Base-by-base conservation (phyloP, 805 yeast species). In the Yueomyces sinensis region DNA sequence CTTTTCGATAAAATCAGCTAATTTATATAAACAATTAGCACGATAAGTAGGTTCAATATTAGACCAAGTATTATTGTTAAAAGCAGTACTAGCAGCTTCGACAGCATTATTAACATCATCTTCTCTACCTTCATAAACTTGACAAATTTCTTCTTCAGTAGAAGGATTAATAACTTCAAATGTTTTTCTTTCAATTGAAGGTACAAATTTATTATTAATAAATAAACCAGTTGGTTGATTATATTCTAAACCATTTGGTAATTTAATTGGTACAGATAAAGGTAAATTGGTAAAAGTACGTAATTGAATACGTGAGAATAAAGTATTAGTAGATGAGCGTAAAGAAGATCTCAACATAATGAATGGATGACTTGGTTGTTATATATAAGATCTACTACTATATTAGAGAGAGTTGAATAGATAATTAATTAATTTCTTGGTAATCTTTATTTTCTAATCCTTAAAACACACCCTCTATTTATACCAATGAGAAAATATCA, bases 41-140 rank as follows among this genome's bases (percentile, higher is more conserved):
- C 95, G 75, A 37, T 62, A 66, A 22, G 68, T 58, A 17, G 93
- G 91, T 44, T 81, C 78, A 27, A 68, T 65, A 25, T 66, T 65
- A 32, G 83, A 70, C 93, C 95, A 84, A 29, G 35, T 25, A 9
- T 62, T 64, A 30, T 68, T 59, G 32, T 76, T 65, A 66, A 78
- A 83, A 9, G 95, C 95, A 29, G 63, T 65, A 42, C 70, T 64
- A 31, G 96, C 96, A 27, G 94, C 93, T 18, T 73, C 70, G 24
- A 89, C 94, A 14, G 97, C 97, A 36, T 58, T 39, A 46, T 84
- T 91, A 20, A 82, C 77, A 56, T 83, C 94, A 37, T 69, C 86
- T 33, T 64, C 76, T 39, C 71, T 65, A 37, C 80, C 82, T 57
- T 74, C 79, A 47, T 74, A 71, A 32, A 80, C 72, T 37, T 72